Evolutionary conservation across 2,329 filamentous ascomycete species (phyloP), one percentile per base, ranked within the genome.

Genomic region (Cercospora sesami): DNA sequence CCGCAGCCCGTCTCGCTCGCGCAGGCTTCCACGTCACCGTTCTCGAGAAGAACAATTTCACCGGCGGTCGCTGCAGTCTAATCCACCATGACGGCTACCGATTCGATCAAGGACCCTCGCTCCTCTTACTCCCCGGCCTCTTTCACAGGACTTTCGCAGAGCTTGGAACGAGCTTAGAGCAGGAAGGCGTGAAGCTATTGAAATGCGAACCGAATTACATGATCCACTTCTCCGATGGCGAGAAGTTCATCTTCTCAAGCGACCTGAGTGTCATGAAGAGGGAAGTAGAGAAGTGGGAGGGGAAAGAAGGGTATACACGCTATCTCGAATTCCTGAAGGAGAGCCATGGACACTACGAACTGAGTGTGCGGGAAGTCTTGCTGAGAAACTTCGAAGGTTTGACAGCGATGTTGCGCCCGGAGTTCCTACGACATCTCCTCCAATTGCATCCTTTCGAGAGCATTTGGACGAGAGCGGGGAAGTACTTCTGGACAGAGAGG

Each of bases 171-270:
- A 86, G 85, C 9, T 81, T 92, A 12, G 83, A 87, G 69, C 83
- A 81, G 0, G 90, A 92, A 75, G 89, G 87, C n/a, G 84, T 93
- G 0, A 80, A 89, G 59, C 80, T 93, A 4, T 75, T 90, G 26
- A 91, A 90, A 80, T 93, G 90, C 78, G 87, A 91, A 60, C 89
- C 89, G 1, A 93, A 93, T 76, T 93, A 93, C 82, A 86, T 87
- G 64, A 83, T 93, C 68, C 91, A 88, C 84, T 93, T 92, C 76
- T 83, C 86, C 14, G 90, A 92, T 76, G 88, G 87, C 62, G 85
- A 86, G 70, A 80, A 78, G 10, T 90, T 92, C 75, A 83, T 86
- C 69, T 81, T 91, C 30, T 88, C 86, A 4, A 89, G 87, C n/a
- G 89, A 93, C 75, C 81, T 90, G 45, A 83, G 86, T n/a, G 81